Percentiles rank a stretch among this genome's conserved stretches.
Evolutionary conservation across 257 asterid species (phyloP).

Genomic region (Primulina tabacum): DNA sequence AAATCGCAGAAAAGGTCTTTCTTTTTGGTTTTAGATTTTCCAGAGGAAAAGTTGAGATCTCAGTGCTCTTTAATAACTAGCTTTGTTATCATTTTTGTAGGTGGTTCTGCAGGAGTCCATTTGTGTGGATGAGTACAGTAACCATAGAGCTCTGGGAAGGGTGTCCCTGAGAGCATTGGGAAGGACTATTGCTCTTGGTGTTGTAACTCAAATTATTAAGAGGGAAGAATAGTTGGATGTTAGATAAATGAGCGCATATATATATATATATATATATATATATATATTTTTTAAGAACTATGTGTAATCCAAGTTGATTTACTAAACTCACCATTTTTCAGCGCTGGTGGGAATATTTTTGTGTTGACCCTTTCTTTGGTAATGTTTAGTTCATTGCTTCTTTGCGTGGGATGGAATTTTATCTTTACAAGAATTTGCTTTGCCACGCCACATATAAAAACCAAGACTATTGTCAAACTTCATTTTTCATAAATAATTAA

Average conservation of each 20-base stretch:
- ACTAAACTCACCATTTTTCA: background rate
- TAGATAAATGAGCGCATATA: background rate
- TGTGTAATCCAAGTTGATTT: background rate
- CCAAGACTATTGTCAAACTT: too few species aligned
- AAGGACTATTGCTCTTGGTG: conserved; percentile 81
- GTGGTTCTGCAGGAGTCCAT: conserved; percentile 63
- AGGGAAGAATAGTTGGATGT: conserved; percentile 25
- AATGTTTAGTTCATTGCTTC: background rate
- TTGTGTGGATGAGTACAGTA: conserved; percentile 73
- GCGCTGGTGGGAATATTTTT: background rate
- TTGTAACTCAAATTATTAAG: conserved; percentile 53
- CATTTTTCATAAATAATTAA: too few species aligned
- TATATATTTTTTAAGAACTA: too few species aligned
- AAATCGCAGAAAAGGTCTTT: background rate
- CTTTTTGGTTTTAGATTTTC: conserved; percentile 10
- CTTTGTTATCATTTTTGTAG: conserved; percentile 25
- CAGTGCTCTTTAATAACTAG: background rate
- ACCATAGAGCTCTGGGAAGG: conserved; percentile 73
- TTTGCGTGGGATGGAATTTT: background rate
- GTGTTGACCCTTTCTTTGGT: too few species aligned
- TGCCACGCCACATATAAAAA: too few species aligned
- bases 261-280: too few species aligned
- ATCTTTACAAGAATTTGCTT: background rate
- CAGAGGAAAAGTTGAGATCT: background rate
- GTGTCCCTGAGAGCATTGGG: conserved; percentile 82